These are phyloP conservation scores for Colletotrichum gigasporum DNA, from an alignment of 2,329 filamentous ascomycete genomes.

Conservation along the genomic window DNA sequence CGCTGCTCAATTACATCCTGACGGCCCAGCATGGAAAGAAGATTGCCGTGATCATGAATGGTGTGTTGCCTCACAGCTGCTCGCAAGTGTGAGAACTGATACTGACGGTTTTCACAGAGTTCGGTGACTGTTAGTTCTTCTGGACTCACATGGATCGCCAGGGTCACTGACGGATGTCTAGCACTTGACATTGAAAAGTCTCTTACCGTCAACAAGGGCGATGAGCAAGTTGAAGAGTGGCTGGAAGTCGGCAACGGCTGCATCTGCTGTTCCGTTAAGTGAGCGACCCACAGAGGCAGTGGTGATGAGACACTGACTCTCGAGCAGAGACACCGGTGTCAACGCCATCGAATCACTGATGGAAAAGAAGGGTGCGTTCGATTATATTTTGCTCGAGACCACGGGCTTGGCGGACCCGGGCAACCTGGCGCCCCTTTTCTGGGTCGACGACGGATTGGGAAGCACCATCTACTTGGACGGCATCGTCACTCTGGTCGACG, in stretches of 20 bases:
- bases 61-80: conserved; percentile 46
- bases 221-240: conserved; percentile 90
- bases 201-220: conserved; percentile 86
- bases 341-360: conserved; percentile 96
- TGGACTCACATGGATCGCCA: neutral
- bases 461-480: conserved; percentile 97
- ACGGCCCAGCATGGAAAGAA: conserved; percentile 96
- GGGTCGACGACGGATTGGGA: conserved; percentile 95
- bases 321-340: conserved; percentile 85
- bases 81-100: neutral
- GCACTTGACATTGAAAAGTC: conserved; percentile 96
- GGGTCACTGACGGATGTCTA: conserved; percentile 43
- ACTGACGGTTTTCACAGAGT: conserved; percentile 64
- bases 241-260: conserved; percentile 96
- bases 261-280: conserved; percentile 98
- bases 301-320: conserved; percentile 35
- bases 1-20: conserved; percentile 93
- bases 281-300: conserved; percentile 33
- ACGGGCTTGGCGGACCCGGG: conserved; percentile 95
- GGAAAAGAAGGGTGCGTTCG: conserved; percentile 91
- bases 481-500: conserved; percentile 95
- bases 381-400: conserved; percentile 97
- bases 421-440: conserved; percentile 95
- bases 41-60: conserved; percentile 97
- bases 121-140: conserved; percentile 76